Base-by-base conservation (phyloP, 352 stramenopile genomes). In the Globisporangium parvum region DNA sequence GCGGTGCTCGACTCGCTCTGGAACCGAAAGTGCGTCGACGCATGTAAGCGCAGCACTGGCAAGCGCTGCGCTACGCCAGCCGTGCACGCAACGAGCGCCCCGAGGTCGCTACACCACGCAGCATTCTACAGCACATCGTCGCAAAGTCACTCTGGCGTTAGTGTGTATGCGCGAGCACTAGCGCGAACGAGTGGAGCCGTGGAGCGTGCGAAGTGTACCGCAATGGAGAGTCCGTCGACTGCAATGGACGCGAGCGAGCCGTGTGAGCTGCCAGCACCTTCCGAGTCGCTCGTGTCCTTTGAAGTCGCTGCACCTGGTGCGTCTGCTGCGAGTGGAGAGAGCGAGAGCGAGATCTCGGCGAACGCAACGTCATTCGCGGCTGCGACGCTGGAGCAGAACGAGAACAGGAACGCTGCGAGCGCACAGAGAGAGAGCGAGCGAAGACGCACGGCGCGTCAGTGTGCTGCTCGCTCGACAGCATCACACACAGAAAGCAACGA, bases 191-290 rank as follows among this genome's bases (percentile, higher is more conserved):
- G 8, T 14, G 3, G 6, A 51, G 2, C 2, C 12, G 3, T 24
- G 3, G 33, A 37, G 11, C 4, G 8, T 18, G 8, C 23, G 9
- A 21, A 14, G 18, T 70, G 57, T 60, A 86, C 75, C 63, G 71
- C 75, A 39, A 86, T 53, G n/a, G 68, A 62, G 11, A 81, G 51
- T 6, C 69, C 75, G 0, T 69, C 72, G 0, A 86, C 24, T 10
- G 64, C 51, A 20, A 86, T 65, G 2, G 67, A 70, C 1, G 66
- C 62, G 6, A 75, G 50, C 3, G 63, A 49, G 10, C 68, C 63
- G 9, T 35, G 18, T 2, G 48, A 21, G 10, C 35, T 41, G n/a
- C 21, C 28, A 0, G 47, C 23, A 21, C 12, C 31, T 10, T 15
- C 17, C 2, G n/a, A 18, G 39, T 44, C 41, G 35, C 5, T 10